Conservation (phyloP, 805 yeast genomes). For the Yarrowia divulgata region DNA sequence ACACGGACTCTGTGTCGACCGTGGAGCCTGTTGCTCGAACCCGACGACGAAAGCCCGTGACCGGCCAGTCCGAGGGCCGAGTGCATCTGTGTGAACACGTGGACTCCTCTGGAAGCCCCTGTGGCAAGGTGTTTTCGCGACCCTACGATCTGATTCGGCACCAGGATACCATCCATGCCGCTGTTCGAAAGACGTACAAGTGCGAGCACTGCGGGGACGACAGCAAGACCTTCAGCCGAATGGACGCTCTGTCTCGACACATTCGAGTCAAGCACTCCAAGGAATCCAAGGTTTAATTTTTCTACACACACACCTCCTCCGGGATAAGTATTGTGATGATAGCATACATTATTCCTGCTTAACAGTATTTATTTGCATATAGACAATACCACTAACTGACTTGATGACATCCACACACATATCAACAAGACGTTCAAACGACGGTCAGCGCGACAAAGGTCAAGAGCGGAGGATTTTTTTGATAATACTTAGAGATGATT, state of each 20-base stretch:
- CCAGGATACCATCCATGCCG: constrained; percentile 94
- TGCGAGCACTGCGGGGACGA: constrained; percentile 86
- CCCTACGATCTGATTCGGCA: constrained; percentile 95
- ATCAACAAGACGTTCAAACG: constrained; percentile 30
- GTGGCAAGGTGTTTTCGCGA: constrained; percentile 84
- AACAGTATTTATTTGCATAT: constrained; percentile 39
- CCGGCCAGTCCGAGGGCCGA: constrained; percentile 14
- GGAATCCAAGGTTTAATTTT: constrained; percentile 26
- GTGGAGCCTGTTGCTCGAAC: constrained; percentile 27
- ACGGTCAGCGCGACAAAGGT: constrained; percentile 29
- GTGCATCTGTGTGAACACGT: constrained; percentile 23
- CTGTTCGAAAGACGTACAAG: constrained; percentile 81
- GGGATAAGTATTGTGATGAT: constrained; percentile 36
- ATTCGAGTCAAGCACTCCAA: constrained; percentile 80
- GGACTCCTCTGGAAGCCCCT: constrained; percentile 52
- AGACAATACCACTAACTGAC: constrained; percentile 39
- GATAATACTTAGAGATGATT: neutral
- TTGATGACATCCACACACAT: constrained; percentile 17
- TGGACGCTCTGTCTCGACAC: constrained; percentile 94
- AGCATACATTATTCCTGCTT: constrained; percentile 33
- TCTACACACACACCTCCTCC: constrained; percentile 13
- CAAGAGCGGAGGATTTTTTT: constrained; percentile 29
- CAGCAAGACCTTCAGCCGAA: constrained; percentile 85
- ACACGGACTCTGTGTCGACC: constrained; percentile 35
- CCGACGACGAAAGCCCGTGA: constrained; percentile 31